These are phyloP conservation scores for Moniliophthora roreri DNA, from an alignment of 1,284 basidiomycete genomes.

Conservation along the genomic window DNA sequence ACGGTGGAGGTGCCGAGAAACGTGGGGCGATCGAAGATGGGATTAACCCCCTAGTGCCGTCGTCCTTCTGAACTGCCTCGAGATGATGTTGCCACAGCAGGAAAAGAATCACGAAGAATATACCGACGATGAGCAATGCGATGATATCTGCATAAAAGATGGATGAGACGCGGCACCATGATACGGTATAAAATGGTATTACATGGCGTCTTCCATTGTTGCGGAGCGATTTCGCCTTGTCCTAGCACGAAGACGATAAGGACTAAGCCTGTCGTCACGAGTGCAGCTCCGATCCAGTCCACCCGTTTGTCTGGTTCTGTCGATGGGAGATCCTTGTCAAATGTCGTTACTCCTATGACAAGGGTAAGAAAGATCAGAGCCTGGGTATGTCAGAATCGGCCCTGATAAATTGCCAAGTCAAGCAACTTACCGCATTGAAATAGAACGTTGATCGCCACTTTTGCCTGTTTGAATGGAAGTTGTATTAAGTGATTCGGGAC, in stretches of 20 bases:
- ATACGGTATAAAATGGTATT: too few species aligned
- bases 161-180: too few species aligned
- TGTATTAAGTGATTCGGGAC: neutral
- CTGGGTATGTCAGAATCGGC: conserved; percentile 26
- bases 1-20: conserved; percentile 10
- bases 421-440: conserved; percentile 44
- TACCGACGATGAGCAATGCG: conserved; percentile 30
- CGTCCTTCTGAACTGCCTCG: conserved; percentile 6
- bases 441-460: conserved; percentile 60
- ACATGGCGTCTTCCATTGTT: conserved; percentile 80
- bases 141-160: conserved; percentile 11
- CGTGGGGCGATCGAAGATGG: neutral
- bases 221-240: conserved; percentile 66
- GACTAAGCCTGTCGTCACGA: conserved; percentile 76
- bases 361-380: conserved; percentile 42
- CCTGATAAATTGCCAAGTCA: conserved; percentile 31
- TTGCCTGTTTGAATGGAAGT: conserved; percentile 20
- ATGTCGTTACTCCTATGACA: conserved; percentile 47
- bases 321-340: conserved; percentile 53
- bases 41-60: neutral
- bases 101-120: conserved; percentile 34
- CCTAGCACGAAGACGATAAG: conserved; percentile 81
- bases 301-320: conserved; percentile 57
- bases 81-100: conserved; percentile 15
- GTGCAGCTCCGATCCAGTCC: conserved; percentile 81